Evolutionary conservation across 2,329 filamentous ascomycete genomes (phyloP).

Genomic region (Pseudogymnoascus sp.): DNA sequence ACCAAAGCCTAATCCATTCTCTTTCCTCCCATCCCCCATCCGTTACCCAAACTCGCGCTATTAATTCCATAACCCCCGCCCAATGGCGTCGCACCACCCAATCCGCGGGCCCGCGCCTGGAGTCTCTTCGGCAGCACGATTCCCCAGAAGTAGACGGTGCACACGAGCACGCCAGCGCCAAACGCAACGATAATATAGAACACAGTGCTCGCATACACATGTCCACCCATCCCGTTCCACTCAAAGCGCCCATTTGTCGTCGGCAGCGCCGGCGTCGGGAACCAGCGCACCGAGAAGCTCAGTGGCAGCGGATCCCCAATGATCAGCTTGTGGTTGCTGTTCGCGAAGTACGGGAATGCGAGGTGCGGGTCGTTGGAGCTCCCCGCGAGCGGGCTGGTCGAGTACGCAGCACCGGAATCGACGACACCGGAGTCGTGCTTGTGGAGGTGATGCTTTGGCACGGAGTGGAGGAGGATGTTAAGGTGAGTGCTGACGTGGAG

Average conservation of each 20-base stretch:
- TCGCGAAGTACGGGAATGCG: neutral
- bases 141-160: slow-evolving; percentile 54
- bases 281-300: slow-evolving; percentile 78
- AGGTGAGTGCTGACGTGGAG: slow-evolving; percentile 84
- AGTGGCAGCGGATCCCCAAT: slow-evolving; percentile 82
- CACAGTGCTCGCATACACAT: slow-evolving; percentile 55
- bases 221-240: slow-evolving; percentile 58
- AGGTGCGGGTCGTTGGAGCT: slow-evolving; percentile 39
- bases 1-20: neutral
- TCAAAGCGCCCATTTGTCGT: slow-evolving; percentile 57
- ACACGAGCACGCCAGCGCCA: slow-evolving; percentile 45
- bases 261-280: slow-evolving; percentile 64
- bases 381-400: slow-evolving; percentile 58
- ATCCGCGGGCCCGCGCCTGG: slow-evolving; percentile 15
- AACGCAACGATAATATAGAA: slow-evolving; percentile 56
- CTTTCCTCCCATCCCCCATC: slow-evolving; percentile 21
- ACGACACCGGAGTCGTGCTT: slow-evolving; percentile 68
- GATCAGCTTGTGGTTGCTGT: slow-evolving; percentile 45
- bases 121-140: slow-evolving; percentile 45
- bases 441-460: slow-evolving; percentile 52
- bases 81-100: slow-evolving; percentile 24
- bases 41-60: slow-evolving; percentile 21
- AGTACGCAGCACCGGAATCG: slow-evolving; percentile 83
- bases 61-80: slow-evolving; percentile 15
- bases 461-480: slow-evolving; percentile 73